Evolutionary conservation across 2,329 filamentous ascomycete species (phyloP).

Genomic region (Hypoxylon sp.): DNA sequence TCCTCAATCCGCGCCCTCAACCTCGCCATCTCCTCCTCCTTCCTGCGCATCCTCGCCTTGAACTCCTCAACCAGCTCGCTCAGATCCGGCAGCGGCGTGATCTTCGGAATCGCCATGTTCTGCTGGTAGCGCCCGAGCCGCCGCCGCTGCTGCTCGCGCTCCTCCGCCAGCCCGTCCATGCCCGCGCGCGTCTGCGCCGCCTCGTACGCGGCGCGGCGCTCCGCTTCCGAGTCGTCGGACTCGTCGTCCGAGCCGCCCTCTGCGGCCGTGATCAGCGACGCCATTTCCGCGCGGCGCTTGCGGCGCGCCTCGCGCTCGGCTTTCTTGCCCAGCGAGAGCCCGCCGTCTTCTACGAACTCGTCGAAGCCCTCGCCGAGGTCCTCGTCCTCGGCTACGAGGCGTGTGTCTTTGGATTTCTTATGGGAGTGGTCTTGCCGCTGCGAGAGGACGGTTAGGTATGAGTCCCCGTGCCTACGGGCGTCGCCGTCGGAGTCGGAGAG

Average conservation of each 20-base stretch:
- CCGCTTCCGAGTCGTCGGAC: conserved; percentile 78
- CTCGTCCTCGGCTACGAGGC: conserved; percentile 88
- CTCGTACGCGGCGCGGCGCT: conserved; percentile 86
- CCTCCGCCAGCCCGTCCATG: conserved; percentile 77
- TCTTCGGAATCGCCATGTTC: conserved; percentile 56
- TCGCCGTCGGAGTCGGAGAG: conserved; percentile 68
- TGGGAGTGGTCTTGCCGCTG: conserved; percentile 57
- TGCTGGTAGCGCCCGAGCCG: conserved; percentile 57
- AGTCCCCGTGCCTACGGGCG: conserved; percentile 50
- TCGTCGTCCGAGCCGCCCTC: conserved; percentile 72
- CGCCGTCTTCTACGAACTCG: conserved; percentile 88
- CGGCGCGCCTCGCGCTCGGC: conserved; percentile 80
- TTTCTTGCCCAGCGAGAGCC: conserved; percentile 81
- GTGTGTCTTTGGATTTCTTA: conserved; percentile 68
- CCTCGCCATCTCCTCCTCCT: conserved; percentile 69
- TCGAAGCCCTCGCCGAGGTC: conserved; percentile 95
- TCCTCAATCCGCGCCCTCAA: conserved; percentile 71
- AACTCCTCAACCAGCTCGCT: conserved; percentile 77
- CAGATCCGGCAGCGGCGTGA: conserved; percentile 83
- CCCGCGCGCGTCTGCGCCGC: conserved; percentile 87
- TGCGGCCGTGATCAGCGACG: conserved; percentile 83
- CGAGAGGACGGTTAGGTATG: conserved; percentile 52
- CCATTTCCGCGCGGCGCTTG: conserved; percentile 82
- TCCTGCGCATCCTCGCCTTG: conserved; percentile 70
- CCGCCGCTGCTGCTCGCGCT: conserved; percentile 59